Conservation (phyloP, 495 filamentous ascomycete species). For the Venustampulla echinocandica region DNA sequence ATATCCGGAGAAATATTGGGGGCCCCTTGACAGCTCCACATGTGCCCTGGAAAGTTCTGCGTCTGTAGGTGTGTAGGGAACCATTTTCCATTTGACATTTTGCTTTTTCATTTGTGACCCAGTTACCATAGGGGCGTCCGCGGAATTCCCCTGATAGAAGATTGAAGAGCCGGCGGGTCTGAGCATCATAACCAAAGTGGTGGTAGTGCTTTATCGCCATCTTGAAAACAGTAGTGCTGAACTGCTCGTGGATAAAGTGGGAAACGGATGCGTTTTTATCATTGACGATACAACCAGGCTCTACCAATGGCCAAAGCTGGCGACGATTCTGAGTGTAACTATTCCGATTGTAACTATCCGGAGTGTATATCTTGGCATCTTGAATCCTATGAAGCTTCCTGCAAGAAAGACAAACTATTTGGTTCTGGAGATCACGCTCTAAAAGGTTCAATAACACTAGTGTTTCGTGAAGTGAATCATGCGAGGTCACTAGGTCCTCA, state of each 20-base stretch:
- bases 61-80: slow-evolving; percentile 11
- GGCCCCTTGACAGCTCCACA: slow-evolving; percentile 4
- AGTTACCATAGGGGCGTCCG: background rate
- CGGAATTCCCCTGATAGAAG: slow-evolving; percentile 3
- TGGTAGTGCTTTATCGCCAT: slow-evolving; percentile 14
- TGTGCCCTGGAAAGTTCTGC: slow-evolving; percentile 5
- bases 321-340: background rate
- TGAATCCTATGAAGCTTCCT: slow-evolving; percentile 12
- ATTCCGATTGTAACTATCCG: too few relatives aligned
- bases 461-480: slow-evolving; percentile 3
- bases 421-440: slow-evolving; percentile 11
- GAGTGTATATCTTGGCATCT: slow-evolving; percentile 12
- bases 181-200: slow-evolving; percentile 13
- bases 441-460: slow-evolving; percentile 14
- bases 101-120: slow-evolving; percentile 1
- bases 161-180: slow-evolving; percentile 10
- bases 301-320: background rate
- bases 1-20: slow-evolving; percentile 6
- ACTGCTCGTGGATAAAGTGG: slow-evolving; percentile 1
- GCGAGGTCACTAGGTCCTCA: slow-evolving; percentile 9
- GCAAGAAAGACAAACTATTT: slow-evolving; percentile 12
- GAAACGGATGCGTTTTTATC: slow-evolving; percentile 1
- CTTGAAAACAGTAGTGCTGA: slow-evolving; percentile 16
- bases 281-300: slow-evolving; percentile 4
- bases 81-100: slow-evolving; percentile 14